These are phyloP conservation scores for Tritrichomonas foetus DNA, from an alignment of 208 protist genomes.

Conservation along the genomic window DNA sequence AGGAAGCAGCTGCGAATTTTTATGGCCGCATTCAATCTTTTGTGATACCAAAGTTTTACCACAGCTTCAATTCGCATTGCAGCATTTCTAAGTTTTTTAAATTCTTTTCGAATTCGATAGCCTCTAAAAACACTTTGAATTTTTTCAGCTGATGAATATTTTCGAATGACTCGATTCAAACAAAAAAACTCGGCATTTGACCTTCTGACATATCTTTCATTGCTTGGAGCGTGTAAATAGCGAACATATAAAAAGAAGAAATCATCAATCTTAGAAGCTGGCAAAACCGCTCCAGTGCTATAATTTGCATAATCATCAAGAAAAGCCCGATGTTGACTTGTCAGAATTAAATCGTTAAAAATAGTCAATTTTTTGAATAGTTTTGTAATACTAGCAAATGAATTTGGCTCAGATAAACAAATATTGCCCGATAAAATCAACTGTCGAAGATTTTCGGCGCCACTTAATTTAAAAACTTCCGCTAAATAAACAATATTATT, in stretches of 20 bases:
- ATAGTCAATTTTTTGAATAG: neutral
- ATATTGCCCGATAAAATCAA: neutral
- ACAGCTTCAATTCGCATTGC: neutral
- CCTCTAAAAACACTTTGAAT: conserved; percentile 11
- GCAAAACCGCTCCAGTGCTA: neutral
- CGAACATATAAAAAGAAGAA: neutral
- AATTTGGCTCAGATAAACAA: neutral
- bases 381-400: neutral
- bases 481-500: neutral
- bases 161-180: conserved; percentile 6
- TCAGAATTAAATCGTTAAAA: conserved; percentile 9
- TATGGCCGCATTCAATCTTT: neutral
- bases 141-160: neutral
- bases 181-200: neutral
- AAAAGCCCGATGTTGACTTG: neutral
- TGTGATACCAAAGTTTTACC: neutral
- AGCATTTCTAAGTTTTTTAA: neutral
- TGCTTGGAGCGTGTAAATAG: neutral
- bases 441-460: neutral
- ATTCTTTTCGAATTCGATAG: neutral
- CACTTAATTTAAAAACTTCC: neutral
- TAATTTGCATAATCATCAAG: neutral
- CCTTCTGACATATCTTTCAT: neutral
- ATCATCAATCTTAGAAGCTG: neutral
- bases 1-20: neutral